Percentiles rank a stretch among this genome's conserved stretches.
Evolutionary conservation across 1,139 yeast genomes (phyloP).

Genomic region (Komagataea norvegica): DNA sequence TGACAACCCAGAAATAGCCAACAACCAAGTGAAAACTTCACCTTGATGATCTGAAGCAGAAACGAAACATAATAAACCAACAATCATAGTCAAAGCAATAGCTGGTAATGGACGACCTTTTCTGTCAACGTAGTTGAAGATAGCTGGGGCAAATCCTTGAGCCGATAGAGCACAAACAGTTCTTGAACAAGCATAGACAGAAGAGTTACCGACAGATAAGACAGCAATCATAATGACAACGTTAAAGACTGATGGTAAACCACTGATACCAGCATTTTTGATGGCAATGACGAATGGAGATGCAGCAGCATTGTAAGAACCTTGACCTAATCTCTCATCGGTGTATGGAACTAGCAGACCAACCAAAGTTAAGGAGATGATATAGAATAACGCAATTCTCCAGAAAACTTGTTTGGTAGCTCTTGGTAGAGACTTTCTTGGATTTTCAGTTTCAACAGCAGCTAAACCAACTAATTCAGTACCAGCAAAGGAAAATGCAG

Average conservation of each 20-base stretch:
- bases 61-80: slow-evolving; percentile 56
- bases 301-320: slow-evolving; percentile 47
- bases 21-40: slow-evolving; percentile 60
- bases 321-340: slow-evolving; percentile 35
- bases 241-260: slow-evolving; percentile 51
- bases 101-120: slow-evolving; percentile 64
- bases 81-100: slow-evolving; percentile 41
- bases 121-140: slow-evolving; percentile 57
- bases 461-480: slow-evolving; percentile 82
- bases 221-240: slow-evolving; percentile 57
- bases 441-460: slow-evolving; percentile 80
- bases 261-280: slow-evolving; percentile 46
- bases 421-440: slow-evolving; percentile 63
- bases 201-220: slow-evolving; percentile 64
- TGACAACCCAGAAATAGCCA: slow-evolving; percentile 64
- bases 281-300: slow-evolving; percentile 63
- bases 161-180: slow-evolving; percentile 61
- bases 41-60: slow-evolving; percentile 54
- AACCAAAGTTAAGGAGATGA: slow-evolving; percentile 40
- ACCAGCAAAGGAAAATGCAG: slow-evolving; percentile 33
- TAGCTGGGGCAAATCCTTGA: slow-evolving; percentile 57
- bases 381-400: slow-evolving; percentile 63
- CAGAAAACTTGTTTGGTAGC: slow-evolving; percentile 75
- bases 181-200: slow-evolving; percentile 63
- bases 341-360: slow-evolving; percentile 44